These are phyloP conservation scores for Naganishia cerealis DNA, from an alignment of 1,284 basidiomycete genomes.

Conservation along the genomic window DNA sequence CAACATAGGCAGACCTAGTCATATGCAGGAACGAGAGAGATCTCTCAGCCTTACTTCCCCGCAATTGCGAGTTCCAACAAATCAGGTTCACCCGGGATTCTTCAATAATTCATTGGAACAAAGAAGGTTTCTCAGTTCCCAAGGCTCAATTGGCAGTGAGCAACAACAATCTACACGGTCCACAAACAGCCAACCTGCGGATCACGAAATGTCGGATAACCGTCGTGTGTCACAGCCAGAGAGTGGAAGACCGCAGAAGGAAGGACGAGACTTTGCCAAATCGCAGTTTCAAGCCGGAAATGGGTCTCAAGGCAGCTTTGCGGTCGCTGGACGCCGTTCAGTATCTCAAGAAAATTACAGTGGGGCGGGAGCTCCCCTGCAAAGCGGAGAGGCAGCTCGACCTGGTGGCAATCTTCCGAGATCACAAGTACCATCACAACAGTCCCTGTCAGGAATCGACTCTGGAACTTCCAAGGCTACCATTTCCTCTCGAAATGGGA, in stretches of 20 bases:
- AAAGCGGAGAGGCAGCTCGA: constrained; percentile 1
- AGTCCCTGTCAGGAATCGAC: background rate
- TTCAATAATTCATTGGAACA: background rate
- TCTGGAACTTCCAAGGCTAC: background rate
- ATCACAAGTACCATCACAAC: background rate
- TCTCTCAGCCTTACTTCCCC: constrained; percentile 6
- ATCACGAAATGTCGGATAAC: background rate
- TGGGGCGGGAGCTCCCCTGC: background rate
- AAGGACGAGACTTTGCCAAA: background rate
- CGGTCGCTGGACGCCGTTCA: constrained; percentile 2
- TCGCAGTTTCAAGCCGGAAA: background rate
- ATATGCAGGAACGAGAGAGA: background rate
- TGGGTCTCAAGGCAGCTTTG: constrained; percentile 7
- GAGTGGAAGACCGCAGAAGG: background rate
- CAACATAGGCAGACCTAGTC: background rate
- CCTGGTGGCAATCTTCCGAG: background rate
- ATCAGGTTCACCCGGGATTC: background rate
- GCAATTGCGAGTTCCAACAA: background rate
- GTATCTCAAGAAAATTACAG: background rate
- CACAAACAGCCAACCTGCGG: background rate
- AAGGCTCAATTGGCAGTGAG: background rate
- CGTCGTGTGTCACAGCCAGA: background rate
- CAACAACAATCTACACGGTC: background rate
- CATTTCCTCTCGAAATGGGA: constrained; percentile 19
- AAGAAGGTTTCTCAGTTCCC: background rate